phyloP scores from a whole-genome alignment of 1,139 yeast species.

The Citeromyces hawaiiensis region DNA sequence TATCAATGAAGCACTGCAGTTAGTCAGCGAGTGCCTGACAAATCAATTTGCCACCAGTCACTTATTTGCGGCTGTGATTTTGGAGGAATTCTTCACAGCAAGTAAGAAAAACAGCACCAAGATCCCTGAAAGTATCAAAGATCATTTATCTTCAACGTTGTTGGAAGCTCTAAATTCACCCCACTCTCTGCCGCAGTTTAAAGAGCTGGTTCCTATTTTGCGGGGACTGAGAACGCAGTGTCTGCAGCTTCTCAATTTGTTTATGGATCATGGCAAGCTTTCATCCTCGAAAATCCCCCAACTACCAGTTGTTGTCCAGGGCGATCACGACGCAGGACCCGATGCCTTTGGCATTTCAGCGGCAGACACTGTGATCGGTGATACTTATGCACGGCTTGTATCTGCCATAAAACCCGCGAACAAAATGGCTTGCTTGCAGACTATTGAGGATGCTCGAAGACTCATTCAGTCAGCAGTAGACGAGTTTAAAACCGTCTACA shows the following conservation, averaged over 20 bases:
- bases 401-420: constrained; percentile 56
- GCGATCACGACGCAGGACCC: constrained; percentile 90
- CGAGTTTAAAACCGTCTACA: constrained; percentile 47
- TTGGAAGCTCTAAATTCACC: constrained; percentile 31
- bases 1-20: constrained; percentile 22
- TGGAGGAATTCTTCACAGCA: constrained; percentile 58
- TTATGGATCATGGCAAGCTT: constrained; percentile 63
- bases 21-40: constrained; percentile 26
- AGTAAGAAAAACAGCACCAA: constrained; percentile 12
- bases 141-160: constrained; percentile 21
- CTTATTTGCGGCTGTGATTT: constrained; percentile 49
- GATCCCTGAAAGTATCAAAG: constrained; percentile 10
- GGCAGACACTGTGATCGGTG: constrained; percentile 60
- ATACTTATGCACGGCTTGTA: constrained; percentile 53
- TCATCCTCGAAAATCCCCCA: constrained; percentile 71
- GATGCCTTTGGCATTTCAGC: constrained; percentile 76
- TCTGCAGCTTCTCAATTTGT: constrained; percentile 65
- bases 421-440: constrained; percentile 58
- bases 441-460: constrained; percentile 69
- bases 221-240: constrained; percentile 83
- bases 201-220: constrained; percentile 80
- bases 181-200: constrained; percentile 38
- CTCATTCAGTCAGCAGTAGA: constrained; percentile 53
- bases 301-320: constrained; percentile 82
- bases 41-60: constrained; percentile 77